Evolutionary conservation across 164 flowering plant species (phyloP).

Genomic region (Magnolia changhungtana): DNA sequence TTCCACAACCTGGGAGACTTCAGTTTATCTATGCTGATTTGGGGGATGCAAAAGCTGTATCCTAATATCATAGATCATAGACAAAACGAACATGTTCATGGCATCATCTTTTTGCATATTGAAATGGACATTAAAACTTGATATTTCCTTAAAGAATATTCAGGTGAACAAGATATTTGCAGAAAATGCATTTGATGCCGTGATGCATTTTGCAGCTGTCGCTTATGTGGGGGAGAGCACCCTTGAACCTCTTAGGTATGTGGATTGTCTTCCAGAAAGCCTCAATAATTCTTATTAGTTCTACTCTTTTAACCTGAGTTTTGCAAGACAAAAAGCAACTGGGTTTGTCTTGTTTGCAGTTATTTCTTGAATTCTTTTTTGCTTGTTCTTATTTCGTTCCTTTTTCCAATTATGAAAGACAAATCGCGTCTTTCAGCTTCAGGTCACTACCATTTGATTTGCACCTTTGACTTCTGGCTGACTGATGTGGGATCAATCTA

Average conservation of each 20-base stretch:
- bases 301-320: too few relatives aligned
- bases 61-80: constrained; percentile 21
- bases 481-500: too few relatives aligned
- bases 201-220: constrained; percentile 99
- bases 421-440: too few relatives aligned
- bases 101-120: not conserved
- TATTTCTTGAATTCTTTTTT: too few relatives aligned
- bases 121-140: not conserved
- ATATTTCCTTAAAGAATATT: constrained; percentile 33
- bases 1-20: constrained; percentile 88
- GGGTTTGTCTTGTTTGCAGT: too few relatives aligned
- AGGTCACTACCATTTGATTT: too few relatives aligned
- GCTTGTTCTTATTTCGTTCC: too few relatives aligned
- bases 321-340: too few relatives aligned
- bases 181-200: constrained; percentile 95
- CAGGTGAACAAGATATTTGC: constrained; percentile 85
- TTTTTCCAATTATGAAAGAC: too few relatives aligned
- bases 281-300: too few relatives aligned
- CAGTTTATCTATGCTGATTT: constrained; percentile 93
- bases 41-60: constrained; percentile 92
- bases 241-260: constrained; percentile 82
- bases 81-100: not conserved
- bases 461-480: too few relatives aligned
- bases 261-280: constrained; percentile 5
- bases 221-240: constrained; percentile 99